phyloP scores from a whole-genome alignment of 495 filamentous ascomycete genomes.

The Neurospora sp. region DNA sequence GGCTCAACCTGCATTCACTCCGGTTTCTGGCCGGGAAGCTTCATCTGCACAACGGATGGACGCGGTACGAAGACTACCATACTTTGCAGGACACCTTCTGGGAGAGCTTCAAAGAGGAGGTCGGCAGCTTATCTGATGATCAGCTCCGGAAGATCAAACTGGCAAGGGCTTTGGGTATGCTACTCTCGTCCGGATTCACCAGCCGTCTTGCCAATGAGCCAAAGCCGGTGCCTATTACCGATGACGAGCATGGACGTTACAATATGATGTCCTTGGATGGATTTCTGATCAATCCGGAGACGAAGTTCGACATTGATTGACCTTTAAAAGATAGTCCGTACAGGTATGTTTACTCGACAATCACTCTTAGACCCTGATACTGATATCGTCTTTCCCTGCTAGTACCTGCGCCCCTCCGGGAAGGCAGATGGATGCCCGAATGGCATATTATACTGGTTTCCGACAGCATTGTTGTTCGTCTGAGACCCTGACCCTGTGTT shows the following conservation, averaged over 20 bases:
- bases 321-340: not conserved
- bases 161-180: constrained; percentile 29
- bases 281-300: constrained; percentile 25
- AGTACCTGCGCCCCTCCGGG: too few species aligned
- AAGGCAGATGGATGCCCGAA: constrained; percentile 5
- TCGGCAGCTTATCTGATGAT: constrained; percentile 14
- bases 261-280: constrained; percentile 31
- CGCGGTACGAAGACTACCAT: constrained; percentile 26
- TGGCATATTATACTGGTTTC: constrained; percentile 2
- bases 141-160: constrained; percentile 20
- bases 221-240: constrained; percentile 24
- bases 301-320: constrained; percentile 14
- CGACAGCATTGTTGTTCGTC: not conserved
- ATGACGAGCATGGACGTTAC: constrained; percentile 30
- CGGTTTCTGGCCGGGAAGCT: constrained; percentile 25
- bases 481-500: not conserved
- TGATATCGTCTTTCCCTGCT: not conserved
- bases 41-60: constrained; percentile 29
- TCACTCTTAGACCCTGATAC: not conserved
- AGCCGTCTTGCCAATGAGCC: constrained; percentile 28
- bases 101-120: constrained; percentile 22
- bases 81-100: constrained; percentile 26
- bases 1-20: constrained; percentile 29
- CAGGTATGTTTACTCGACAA: too few species aligned
- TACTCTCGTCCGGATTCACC: constrained; percentile 28